Evolutionary conservation across 352 stramenopile genomes (phyloP).

Genomic region (Albugo laibachii): DNA sequence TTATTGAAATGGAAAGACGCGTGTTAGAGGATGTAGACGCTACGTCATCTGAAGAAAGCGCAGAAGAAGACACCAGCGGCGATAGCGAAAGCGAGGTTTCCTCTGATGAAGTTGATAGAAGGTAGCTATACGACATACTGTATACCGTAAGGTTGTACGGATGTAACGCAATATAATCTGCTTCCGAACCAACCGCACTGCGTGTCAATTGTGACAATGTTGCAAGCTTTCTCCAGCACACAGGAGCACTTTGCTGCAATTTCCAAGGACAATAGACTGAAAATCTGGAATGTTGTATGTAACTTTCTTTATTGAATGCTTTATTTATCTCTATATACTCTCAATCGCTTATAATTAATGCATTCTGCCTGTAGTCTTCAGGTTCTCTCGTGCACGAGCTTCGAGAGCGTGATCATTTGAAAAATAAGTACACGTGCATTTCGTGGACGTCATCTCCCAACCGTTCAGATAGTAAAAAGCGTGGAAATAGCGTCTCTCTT

Average conservation of each 20-base stretch:
- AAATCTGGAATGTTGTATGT: constrained; percentile 63
- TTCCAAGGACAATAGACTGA: constrained; percentile 63
- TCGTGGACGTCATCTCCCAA: constrained; percentile 38
- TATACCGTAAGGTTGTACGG: too few relatives aligned
- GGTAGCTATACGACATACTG: too few relatives aligned
- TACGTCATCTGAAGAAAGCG: neutral
- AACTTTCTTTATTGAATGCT: neutral
- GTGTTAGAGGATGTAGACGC: constrained; percentile 13
- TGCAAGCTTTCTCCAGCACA: constrained; percentile 46
- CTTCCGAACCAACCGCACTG: neutral
- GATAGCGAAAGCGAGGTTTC: constrained; percentile 8
- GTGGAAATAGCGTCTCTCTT: constrained; percentile 5
- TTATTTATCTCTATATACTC: neutral
- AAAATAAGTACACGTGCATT: constrained; percentile 61
- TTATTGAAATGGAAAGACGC: constrained; percentile 52
- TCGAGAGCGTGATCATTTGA: constrained; percentile 67
- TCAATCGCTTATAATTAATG: neutral
- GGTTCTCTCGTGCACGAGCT: constrained; percentile 50
- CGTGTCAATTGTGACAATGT: constrained; percentile 12
- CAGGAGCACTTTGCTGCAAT: constrained; percentile 62
- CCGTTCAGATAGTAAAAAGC: constrained; percentile 13
- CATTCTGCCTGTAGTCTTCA: constrained; percentile 12
- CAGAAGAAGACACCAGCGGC: constrained; percentile 4
- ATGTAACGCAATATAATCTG: too few relatives aligned
- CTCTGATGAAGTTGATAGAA: constrained; percentile 7